Evolutionary conservation across 345 rosid species (phyloP).

Genomic region (Erysimum cheiranthoides): DNA sequence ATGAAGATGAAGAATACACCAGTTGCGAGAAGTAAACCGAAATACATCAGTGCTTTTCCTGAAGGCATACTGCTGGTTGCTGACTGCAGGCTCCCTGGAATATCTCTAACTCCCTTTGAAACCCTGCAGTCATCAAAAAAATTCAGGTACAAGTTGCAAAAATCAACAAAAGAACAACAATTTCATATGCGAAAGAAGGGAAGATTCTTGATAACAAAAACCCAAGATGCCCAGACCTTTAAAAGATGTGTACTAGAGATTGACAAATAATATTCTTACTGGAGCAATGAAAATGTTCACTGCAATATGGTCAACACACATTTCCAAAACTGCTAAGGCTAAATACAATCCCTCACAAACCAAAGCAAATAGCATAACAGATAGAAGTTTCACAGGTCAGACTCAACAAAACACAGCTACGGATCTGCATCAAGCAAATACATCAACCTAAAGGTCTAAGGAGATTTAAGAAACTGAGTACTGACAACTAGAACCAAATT

Average conservation of each 20-base stretch:
- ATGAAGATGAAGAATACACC: slow-evolving; percentile 87
- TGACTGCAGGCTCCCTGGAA: slow-evolving; percentile 59
- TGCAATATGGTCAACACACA: slow-evolving; percentile 1
- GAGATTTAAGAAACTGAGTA: neutral
- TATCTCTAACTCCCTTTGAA: slow-evolving; percentile 87
- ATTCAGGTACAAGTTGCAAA: slow-evolving; percentile 25
- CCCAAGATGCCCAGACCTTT: slow-evolving; percentile 7
- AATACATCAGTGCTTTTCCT: slow-evolving; percentile 84
- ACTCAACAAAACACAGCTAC: neutral
- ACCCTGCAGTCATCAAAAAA: slow-evolving; percentile 53
- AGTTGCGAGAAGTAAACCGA: slow-evolving; percentile 75
- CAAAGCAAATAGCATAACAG: neutral
- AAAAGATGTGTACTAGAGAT: neutral
- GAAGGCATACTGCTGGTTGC: slow-evolving; percentile 90
- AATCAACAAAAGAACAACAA: slow-evolving; percentile 9
- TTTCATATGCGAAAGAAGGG: neutral
- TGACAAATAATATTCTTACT: neutral
- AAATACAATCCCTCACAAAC: neutral
- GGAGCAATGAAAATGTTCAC: neutral
- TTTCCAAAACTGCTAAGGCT: slow-evolving; percentile 17
- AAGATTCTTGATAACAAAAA: slow-evolving; percentile 9
- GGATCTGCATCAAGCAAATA: slow-evolving; percentile 6
- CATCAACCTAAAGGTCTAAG: neutral
- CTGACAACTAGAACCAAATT: slow-evolving; percentile 7
- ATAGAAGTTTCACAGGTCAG: neutral